Conservation (phyloP, 495 filamentous ascomycete species). For the Astrothelium macrocarpum region DNA sequence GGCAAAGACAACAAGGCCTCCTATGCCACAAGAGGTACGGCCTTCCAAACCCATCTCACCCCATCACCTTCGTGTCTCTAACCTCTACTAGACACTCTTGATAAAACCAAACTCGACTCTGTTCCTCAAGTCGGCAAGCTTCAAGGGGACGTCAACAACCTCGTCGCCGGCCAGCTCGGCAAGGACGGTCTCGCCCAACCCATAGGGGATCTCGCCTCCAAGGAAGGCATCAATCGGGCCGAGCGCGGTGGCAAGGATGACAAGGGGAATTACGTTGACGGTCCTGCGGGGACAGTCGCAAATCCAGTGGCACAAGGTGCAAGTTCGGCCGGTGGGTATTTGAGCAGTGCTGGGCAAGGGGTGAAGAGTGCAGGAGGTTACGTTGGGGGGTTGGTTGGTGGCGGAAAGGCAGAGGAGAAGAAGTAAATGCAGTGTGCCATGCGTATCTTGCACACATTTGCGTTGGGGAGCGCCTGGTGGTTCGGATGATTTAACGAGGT, state of each 20-base stretch:
- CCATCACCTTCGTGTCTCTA: not conserved
- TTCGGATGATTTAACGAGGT: not conserved
- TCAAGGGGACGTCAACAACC: conserved; percentile 52
- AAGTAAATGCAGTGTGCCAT: conserved; percentile 7
- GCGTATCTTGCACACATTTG: not conserved
- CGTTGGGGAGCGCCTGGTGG: not conserved
- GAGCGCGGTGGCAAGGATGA: conserved; percentile 56
- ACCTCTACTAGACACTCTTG: conserved; percentile 45
- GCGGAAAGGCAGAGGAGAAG: conserved; percentile 19
- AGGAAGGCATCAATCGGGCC: conserved; percentile 54
- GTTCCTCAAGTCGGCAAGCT: conserved; percentile 51
- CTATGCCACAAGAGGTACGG: conserved; percentile 51
- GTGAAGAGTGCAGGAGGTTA: conserved; percentile 31
- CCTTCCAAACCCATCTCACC: not conserved
- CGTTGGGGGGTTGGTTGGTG: conserved; percentile 26
- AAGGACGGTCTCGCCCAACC: conserved; percentile 53
- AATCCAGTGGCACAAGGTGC: conserved; percentile 20
- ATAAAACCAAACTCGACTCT: conserved; percentile 56
- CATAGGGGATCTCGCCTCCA: conserved; percentile 48
- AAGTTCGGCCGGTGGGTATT: conserved; percentile 11
- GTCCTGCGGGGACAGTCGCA: conserved; percentile 13
- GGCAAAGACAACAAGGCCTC: conserved; percentile 61
- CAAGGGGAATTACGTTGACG: conserved; percentile 38
- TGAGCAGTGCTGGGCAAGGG: conserved; percentile 14
- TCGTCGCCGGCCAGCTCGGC: conserved; percentile 51